Evolutionary conservation across 352 stramenopile species (phyloP).

Genomic region (Phytophthora sp.): DNA sequence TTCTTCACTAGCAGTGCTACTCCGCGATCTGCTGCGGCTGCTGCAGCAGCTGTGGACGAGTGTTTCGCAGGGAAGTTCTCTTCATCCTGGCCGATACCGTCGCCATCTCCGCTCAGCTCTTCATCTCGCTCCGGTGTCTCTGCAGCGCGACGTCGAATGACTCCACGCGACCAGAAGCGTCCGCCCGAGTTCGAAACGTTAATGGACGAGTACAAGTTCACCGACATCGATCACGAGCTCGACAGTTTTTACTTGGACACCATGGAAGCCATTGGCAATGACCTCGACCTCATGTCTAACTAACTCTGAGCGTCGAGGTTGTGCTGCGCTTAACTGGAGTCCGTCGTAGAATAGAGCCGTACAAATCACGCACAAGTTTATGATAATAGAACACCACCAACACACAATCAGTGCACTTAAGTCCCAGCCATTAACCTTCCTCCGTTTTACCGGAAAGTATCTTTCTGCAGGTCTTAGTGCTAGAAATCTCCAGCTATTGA

Average conservation of each 20-base stretch:
- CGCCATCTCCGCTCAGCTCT: slow-evolving; percentile 20
- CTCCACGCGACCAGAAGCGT: slow-evolving; percentile 49
- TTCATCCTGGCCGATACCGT: slow-evolving; percentile 33
- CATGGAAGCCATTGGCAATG: slow-evolving; percentile 65
- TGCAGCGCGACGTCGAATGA: slow-evolving; percentile 21
- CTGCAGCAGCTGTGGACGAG: slow-evolving; percentile 50
- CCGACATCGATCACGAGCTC: slow-evolving; percentile 83
- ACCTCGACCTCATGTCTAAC: slow-evolving; percentile 69
- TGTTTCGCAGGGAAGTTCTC: slow-evolving; percentile 55
- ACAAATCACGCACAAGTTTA: slow-evolving; percentile 28
- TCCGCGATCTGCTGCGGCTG: slow-evolving; percentile 35
- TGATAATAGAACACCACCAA: slow-evolving; percentile 29
- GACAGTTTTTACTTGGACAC: slow-evolving; percentile 83
- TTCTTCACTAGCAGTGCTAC: slow-evolving; percentile 27
- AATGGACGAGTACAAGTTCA: slow-evolving; percentile 80
- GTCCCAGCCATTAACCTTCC: slow-evolving; percentile 12
- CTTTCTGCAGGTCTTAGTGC: neutral
- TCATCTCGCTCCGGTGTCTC: slow-evolving; percentile 13
- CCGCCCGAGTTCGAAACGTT: slow-evolving; percentile 75
- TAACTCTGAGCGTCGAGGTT: slow-evolving; percentile 28
- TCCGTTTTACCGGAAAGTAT: slow-evolving; percentile 8
- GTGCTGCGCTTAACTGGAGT: slow-evolving; percentile 10
- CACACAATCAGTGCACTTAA: slow-evolving; percentile 14
- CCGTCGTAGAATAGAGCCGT: slow-evolving; percentile 32
- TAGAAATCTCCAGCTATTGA: too few species aligned